Conservation (phyloP, 2,329 filamentous ascomycete genomes). For the Colletotrichum liriopes region DNA sequence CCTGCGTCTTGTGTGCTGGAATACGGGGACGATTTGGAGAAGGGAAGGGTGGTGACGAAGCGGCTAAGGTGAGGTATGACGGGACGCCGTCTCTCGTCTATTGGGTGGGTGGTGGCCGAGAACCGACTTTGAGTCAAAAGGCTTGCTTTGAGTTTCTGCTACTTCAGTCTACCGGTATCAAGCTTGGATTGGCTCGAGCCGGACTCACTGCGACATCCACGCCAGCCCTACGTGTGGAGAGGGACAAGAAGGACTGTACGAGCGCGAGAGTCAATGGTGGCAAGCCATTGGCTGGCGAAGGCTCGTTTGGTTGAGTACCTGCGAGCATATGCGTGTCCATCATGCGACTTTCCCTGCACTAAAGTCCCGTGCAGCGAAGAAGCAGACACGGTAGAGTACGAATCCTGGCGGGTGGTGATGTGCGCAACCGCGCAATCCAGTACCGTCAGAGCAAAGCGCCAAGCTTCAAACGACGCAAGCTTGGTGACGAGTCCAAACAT, state of each 20-base stretch:
- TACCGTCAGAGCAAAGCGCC: constrained; percentile 30
- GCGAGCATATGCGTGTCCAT: constrained; percentile 20
- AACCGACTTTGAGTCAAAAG: constrained; percentile 36
- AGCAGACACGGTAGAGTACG: not conserved
- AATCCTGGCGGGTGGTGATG: constrained; percentile 14
- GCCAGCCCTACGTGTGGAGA: constrained; percentile 42
- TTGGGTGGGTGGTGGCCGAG: constrained; percentile 5
- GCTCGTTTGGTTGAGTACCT: constrained; percentile 31
- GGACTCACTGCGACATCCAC: constrained; percentile 14
- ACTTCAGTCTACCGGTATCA: not conserved
- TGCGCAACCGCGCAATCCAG: constrained; percentile 39
- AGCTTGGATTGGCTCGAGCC: constrained; percentile 6
- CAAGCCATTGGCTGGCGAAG: constrained; percentile 37
- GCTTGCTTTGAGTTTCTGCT: constrained; percentile 42
- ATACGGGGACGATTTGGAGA: constrained; percentile 18
- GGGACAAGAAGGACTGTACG: not conserved
- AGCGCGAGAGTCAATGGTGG: constrained; percentile 16
- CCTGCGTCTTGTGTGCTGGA: not conserved
- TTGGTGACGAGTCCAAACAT: constrained; percentile 37
- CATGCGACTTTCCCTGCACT: constrained; percentile 36
- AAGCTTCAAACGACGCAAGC: constrained; percentile 38
- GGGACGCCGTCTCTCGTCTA: constrained; percentile 11
- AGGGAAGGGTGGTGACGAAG: constrained; percentile 24
- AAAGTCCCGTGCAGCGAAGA: constrained; percentile 38
- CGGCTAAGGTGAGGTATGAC: constrained; percentile 3